Conservation (phyloP, 768 basidiomycete genomes). For the Tricholoma sp. region DNA sequence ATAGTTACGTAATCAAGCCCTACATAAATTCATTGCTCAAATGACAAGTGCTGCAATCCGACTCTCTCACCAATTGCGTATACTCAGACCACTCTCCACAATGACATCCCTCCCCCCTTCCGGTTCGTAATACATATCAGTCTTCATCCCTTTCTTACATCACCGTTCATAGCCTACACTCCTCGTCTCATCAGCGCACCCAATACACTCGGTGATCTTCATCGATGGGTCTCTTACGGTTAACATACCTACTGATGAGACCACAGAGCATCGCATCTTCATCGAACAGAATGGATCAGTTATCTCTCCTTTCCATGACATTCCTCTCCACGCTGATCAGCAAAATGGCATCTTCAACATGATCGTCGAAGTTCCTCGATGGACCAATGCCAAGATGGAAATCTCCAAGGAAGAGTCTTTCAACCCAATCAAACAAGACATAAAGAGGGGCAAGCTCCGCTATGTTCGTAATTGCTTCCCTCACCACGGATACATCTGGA, state of each 20-base stretch:
- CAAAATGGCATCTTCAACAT: constrained; percentile 96
- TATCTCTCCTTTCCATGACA: constrained; percentile 89
- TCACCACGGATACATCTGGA: constrained; percentile 99
- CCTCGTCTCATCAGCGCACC: constrained; percentile 80
- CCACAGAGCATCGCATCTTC: constrained; percentile 88
- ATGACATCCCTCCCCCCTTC: constrained; percentile 41
- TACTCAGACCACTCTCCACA: constrained; percentile 42
- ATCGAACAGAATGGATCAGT: constrained; percentile 86
- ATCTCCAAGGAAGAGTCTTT: constrained; percentile 97
- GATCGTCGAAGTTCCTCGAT: constrained; percentile 96
- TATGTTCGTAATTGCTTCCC: constrained; percentile 99
- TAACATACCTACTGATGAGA: constrained; percentile 15
- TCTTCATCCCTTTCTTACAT: constrained; percentile 11
- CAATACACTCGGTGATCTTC: constrained; percentile 81
- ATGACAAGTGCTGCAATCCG: constrained; percentile 16
- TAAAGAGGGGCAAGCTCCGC: constrained; percentile 93
- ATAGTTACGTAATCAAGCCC: constrained; percentile 14
- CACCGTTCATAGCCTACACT: constrained; percentile 48
- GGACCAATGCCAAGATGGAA: constrained; percentile 99
- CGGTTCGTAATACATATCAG: constrained; percentile 22
- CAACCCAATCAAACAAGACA: constrained; percentile 99
- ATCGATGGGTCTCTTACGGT: constrained; percentile 6
- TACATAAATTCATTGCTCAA: not conserved
- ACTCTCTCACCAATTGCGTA: constrained; percentile 59
- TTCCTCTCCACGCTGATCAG: constrained; percentile 96